These are phyloP conservation scores for Tricholoma matsutake DNA, from an alignment of 768 basidiomycete species.

Conservation along the genomic window DNA sequence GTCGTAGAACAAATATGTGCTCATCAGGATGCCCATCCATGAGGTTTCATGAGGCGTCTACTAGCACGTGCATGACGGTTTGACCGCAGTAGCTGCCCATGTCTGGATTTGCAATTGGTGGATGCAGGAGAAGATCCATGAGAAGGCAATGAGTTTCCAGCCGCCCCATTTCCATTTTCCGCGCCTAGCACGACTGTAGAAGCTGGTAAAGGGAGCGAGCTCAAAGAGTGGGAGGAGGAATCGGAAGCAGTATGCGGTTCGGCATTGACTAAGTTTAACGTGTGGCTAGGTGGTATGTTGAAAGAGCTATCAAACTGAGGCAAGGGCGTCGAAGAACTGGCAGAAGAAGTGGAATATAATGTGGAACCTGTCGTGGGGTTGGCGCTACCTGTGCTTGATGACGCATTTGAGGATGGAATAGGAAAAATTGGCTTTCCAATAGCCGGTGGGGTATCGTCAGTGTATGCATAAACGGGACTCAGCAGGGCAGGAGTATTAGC, in stretches of 20 bases:
- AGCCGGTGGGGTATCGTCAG: constrained; percentile 36
- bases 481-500: constrained; percentile 37
- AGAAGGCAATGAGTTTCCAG: neutral
- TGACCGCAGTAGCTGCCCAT: neutral
- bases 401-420: neutral
- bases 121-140: neutral
- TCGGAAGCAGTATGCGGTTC: neutral
- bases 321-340: neutral
- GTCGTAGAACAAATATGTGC: neutral
- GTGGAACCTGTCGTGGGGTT: neutral
- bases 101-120: neutral
- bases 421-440: constrained; percentile 28
- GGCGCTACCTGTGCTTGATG: neutral
- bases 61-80: neutral
- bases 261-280: too few species aligned
- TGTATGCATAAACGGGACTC: constrained; percentile 45
- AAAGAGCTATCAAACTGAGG: neutral
- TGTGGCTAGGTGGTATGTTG: neutral
- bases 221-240: neutral
- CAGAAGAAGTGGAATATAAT: neutral
- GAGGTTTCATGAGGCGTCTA: neutral
- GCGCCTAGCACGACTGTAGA: neutral
- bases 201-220: neutral
- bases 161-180: neutral
- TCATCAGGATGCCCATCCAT: constrained; percentile 1